phyloP scores from a whole-genome alignment of 495 filamentous ascomycete species.

The Ramalina intermedia region DNA sequence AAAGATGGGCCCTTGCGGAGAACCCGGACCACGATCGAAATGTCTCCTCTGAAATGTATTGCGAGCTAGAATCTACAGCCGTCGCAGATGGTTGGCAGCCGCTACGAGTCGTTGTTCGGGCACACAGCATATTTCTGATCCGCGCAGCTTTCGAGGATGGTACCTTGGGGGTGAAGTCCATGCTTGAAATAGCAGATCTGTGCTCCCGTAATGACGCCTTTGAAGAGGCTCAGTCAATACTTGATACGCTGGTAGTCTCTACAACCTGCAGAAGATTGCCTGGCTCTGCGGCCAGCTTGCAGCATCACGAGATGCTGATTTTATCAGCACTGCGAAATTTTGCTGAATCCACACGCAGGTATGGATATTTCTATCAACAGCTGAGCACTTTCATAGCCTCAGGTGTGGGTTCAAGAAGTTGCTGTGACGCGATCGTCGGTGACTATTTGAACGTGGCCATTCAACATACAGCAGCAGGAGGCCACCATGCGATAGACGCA shows the following conservation, averaged over 20 bases:
- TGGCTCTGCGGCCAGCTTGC: not conserved
- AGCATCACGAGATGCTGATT: too few relatives aligned
- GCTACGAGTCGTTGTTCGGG: constrained; percentile 47
- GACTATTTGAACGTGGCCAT: not conserved
- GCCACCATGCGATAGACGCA: not conserved
- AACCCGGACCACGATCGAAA: constrained; percentile 33
- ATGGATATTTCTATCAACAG: constrained; percentile 26
- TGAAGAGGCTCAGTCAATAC: constrained; percentile 11
- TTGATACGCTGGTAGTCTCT: constrained; percentile 4
- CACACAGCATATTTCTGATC: constrained; percentile 50
- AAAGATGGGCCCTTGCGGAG: constrained; percentile 35
- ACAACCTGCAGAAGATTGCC: not conserved
- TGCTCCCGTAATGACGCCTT: constrained; percentile 5
- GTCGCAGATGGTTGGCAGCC: constrained; percentile 46
- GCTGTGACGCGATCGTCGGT: not conserved
- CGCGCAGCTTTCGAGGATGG: constrained; percentile 37
- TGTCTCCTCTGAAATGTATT: constrained; percentile 36
- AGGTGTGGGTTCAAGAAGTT: not conserved
- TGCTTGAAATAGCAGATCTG: not conserved
- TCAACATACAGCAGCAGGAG: not conserved
- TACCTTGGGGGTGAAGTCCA: constrained; percentile 22
- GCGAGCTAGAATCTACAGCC: constrained; percentile 49
- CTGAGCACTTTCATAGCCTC: constrained; percentile 5
- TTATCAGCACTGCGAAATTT: constrained; percentile 19
- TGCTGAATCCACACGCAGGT: constrained; percentile 11